Evolutionary conservation across 163 green algal genomes (phyloP), one percentile per base, ranked within the genome.

Genomic region (Scenedesmus sp.): DNA sequence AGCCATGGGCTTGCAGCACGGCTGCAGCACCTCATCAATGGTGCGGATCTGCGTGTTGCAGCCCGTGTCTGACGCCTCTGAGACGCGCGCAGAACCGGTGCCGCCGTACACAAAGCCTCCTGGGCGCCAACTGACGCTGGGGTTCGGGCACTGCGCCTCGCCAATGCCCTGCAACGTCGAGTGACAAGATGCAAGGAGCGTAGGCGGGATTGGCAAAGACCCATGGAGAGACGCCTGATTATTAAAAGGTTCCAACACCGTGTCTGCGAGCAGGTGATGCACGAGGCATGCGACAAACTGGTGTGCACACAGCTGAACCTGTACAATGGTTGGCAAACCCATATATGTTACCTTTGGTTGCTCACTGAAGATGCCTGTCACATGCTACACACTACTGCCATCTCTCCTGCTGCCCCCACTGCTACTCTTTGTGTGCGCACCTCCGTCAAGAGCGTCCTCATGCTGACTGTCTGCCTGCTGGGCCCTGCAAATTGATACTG

Each of bases 41-140:
- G 68, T 9, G 22, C 37, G 43, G 15, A 92, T 59, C 61, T 81
- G 46, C 24, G 88, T 88, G 80, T 92, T 92, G 80, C 88, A 92
- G 53, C 87, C 87, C 5, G 78, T 43, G 44, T 81, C 87, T 13
- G 78, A 49, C 0, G 7, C 43, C 5, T 44, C 43, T 12, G n/a
- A 43, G 0, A 70, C 49, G 1, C 44, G 22, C 0, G 42, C 89
- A 5, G 68, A 68, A 30, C 81, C 82, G 35, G 37, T 85, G 51
- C 89, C 89, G 16, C 89, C 89, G 20, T 92, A 92, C 35, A 92
- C 37, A n/a, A 84, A 87, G 89, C 82, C 82, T 49, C 90, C 89
- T 4, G 49, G 40, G 26, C 83, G 49, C 89, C 89, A 92, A 56
- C 73, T 87, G 26, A 92, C 46, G 72, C 72, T 76, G 70, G 89